phyloP scores from a whole-genome alignment of 1,284 basidiomycete genomes.

The Ganoderma lucidum region DNA sequence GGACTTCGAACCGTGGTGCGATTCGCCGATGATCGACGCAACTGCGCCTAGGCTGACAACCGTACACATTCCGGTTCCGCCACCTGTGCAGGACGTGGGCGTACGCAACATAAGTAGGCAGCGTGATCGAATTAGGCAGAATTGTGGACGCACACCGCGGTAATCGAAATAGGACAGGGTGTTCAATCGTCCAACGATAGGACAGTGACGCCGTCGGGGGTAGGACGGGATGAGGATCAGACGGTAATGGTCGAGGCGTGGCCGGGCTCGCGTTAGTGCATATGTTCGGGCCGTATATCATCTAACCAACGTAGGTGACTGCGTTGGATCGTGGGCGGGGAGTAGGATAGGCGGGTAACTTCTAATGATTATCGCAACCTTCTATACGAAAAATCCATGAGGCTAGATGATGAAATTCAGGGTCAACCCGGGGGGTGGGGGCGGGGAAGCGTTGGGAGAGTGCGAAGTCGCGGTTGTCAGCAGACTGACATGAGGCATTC shows the following conservation, averaged over 20 bases:
- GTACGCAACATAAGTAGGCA: background rate
- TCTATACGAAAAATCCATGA: background rate
- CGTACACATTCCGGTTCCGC: background rate
- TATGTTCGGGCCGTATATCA: background rate
- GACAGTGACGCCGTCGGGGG: slow-evolving; percentile 3
- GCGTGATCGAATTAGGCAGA: background rate
- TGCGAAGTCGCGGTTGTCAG: background rate
- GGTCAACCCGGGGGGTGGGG: slow-evolving; percentile 14
- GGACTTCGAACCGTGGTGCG: background rate
- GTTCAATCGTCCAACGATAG: background rate
- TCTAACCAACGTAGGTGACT: background rate
- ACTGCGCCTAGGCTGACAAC: background rate
- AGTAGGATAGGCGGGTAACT: background rate
- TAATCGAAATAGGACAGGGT: background rate
- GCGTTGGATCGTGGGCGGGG: slow-evolving; percentile 1
- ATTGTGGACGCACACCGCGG: background rate
- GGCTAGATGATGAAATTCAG: slow-evolving; percentile 29
- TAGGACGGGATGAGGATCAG: background rate
- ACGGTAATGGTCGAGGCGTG: background rate
- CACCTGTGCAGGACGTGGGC: background rate
- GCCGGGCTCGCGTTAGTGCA: background rate
- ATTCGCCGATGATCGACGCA: background rate
- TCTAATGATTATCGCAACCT: slow-evolving; percentile 12
- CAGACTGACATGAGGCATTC: background rate
- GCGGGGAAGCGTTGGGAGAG: background rate